Base-by-base conservation (phyloP, 306 rosid genomes). In the Canavalia gladiata region DNA sequence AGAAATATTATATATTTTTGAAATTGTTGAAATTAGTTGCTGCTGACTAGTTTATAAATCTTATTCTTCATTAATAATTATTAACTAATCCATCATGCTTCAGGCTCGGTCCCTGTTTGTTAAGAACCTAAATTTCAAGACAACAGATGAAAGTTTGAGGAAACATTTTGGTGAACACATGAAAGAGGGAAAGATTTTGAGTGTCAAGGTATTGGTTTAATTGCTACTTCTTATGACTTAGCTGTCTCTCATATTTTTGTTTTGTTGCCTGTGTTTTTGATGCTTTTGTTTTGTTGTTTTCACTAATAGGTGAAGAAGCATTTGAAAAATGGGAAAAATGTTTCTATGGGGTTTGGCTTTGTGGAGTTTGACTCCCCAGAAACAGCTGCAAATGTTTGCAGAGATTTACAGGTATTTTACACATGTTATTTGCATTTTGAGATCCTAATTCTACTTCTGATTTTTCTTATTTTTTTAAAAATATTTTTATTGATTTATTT, bases 261-360 rank as follows among this genome's bases (percentile, higher is more conserved):
- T 52, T 77, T 66, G 13, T 77, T 78, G 75, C 54, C 33, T 74
- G 60, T 45, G 33, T 57, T 54, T 47, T 64, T 85, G 51, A 71
- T 56, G 51, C 42, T 55, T 80, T 58, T 64, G 49, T 64, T 52
- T 70, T 66, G 12, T 73, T 80, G 75, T 39, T 51, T 76, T 68
- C 51, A 43, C 31, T 11, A 83, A 80, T 86, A 93, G 98, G 93
- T 96, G 78, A 90, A 90, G 85, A 92, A 92, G 91, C 98, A 91
- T 81, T 43, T 87, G 84, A 93, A 93, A 90, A 92, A 86, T 8
- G 98, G 99, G 79, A 92, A 93, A 80, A 83, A 86, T 77, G 90
- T 93, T 73, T 93, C 98, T 39, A 90, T 86, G 97, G 99, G 99
- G 72, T 96, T 84, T 89, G 99, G 99, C 83, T 93, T 96, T 70